Evolutionary conservation across 352 stramenopile genomes (phyloP), one percentile per base, ranked within the genome.

Genomic region (Phytophthora hybrid): DNA sequence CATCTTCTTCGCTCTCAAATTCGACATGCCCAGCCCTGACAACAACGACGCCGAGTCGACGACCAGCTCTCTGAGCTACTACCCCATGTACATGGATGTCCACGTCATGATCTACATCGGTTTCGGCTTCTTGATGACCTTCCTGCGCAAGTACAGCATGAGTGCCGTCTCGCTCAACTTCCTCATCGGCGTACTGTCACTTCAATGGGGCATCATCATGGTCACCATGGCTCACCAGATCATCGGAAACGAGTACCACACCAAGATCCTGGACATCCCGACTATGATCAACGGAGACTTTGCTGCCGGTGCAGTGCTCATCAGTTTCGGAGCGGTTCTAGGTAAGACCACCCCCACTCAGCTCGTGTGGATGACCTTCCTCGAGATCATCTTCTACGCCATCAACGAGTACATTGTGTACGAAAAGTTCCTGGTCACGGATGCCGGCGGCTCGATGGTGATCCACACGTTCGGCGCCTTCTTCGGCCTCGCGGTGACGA

Each of bases 121-220:
- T 67, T 97, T 97, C 64, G 90, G 88, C 64, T 96, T 94, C 60
- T 77, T 97, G 51, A 97, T 97, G 91, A 93, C 88, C 6, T 97
- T 95, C 71, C 74, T 97, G 6, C 84, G 85, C 54, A 88, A 91
- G 61, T 97, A 97, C 78, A 93, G 83, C 54, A 73, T 90, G 59
- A 92, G 84, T 59, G 84, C 86, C 3, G 84, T 93, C 39, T 91
- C 77, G 59, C 84, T 96, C 67, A 96, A 90, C 73, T 92, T 96
- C 60, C 73, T 96, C 51, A 59, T 96, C 16, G 81, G 81, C n/a
- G 80, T 81, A 11, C 55, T 97, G 44, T 81, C 74, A 8, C 74
- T 94, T 5, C 69, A 96, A 63, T 92, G 83, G 82, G 89, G 89
- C 8, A 84, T 96, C 59, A 78, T 94, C 49, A 74, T 79, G 5